phyloP scores from a whole-genome alignment of 306 rosid species.

The Ceratonia siliqua region DNA sequence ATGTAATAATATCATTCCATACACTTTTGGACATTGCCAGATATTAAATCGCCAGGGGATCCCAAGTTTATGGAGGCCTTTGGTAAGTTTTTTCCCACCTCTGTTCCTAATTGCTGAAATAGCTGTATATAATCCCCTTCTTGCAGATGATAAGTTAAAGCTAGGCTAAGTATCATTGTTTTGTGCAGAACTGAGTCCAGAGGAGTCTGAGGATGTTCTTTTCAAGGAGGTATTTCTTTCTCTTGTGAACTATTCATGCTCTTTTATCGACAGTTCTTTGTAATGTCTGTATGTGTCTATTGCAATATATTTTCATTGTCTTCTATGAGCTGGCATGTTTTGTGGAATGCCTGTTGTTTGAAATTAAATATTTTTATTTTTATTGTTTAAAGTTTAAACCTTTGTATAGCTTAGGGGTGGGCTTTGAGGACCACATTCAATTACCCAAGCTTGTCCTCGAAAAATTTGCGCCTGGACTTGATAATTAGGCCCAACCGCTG shows the following conservation, averaged over 20 bases:
- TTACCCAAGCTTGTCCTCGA: no score
- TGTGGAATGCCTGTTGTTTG: conserved; percentile 16
- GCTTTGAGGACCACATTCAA: no score
- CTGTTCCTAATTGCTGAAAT: conserved; percentile 19
- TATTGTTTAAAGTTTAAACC: conserved; percentile 6
- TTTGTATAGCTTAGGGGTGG: no score
- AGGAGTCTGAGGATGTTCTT: conserved; percentile 98
- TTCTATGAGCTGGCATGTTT: conserved; percentile 4
- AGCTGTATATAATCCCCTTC: conserved; percentile 7
- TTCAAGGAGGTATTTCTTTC: conserved; percentile 77
- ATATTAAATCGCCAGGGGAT: conserved; percentile 83
- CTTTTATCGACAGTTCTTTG: conserved; percentile 14
- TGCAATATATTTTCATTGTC: conserved; percentile 11
- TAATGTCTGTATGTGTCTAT: conserved; percentile 10
- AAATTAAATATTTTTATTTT: not conserved
- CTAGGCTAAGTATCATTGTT: conserved; percentile 33
- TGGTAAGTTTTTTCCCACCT: conserved; percentile 58
- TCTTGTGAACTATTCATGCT: conserved; percentile 27
- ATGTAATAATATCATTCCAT: conserved; percentile 20
- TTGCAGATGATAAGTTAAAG: conserved; percentile 27
- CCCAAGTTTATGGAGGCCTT: conserved; percentile 94
- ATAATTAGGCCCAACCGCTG: no score
- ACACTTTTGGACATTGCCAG: conserved; percentile 48
- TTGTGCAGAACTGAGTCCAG: conserved; percentile 84
- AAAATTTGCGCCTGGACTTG: no score